phyloP scores from a whole-genome alignment of 2,329 filamentous ascomycete genomes.

The Ceratocystis harringtonii region DNA sequence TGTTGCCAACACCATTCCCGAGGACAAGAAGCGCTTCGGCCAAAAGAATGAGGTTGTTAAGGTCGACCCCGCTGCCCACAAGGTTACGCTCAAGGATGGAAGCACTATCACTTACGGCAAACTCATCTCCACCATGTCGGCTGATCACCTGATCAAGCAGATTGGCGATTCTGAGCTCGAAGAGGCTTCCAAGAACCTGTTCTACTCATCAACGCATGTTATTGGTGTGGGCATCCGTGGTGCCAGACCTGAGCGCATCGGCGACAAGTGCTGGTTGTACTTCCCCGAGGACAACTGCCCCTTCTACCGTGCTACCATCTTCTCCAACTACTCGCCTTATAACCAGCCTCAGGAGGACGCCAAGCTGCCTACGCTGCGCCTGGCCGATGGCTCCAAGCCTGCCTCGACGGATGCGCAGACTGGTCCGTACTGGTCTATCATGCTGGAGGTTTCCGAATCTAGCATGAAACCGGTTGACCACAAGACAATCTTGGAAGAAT shows the following conservation, averaged over 20 bases:
- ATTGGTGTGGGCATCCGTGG: conserved; percentile 92
- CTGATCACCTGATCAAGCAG: conserved; percentile 72
- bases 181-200: conserved; percentile 62
- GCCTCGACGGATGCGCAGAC: conserved; percentile 56
- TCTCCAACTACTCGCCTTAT: conserved; percentile 99
- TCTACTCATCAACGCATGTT: conserved; percentile 94
- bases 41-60: conserved; percentile 70
- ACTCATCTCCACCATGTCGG: conserved; percentile 90
- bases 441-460: conserved; percentile 96
- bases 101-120: conserved; percentile 82
- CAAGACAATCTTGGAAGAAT: conserved; percentile 72
- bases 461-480: conserved; percentile 86
- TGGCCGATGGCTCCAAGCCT: conserved; percentile 74
- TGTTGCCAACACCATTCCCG: conserved; percentile 80
- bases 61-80: conserved; percentile 74
- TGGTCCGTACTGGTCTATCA: conserved; percentile 99
- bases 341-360: conserved; percentile 77
- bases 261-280: conserved; percentile 99
- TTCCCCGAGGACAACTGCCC: conserved; percentile 98
- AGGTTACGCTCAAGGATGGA: conserved; percentile 67
- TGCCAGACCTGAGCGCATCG: conserved; percentile 81
- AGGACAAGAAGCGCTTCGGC: conserved; percentile 84
- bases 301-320: conserved; percentile 99
- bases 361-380: conserved; percentile 75
- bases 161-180: conserved; percentile 74